Conservation (phyloP, 345 rosid species). For the Salix dunnii region DNA sequence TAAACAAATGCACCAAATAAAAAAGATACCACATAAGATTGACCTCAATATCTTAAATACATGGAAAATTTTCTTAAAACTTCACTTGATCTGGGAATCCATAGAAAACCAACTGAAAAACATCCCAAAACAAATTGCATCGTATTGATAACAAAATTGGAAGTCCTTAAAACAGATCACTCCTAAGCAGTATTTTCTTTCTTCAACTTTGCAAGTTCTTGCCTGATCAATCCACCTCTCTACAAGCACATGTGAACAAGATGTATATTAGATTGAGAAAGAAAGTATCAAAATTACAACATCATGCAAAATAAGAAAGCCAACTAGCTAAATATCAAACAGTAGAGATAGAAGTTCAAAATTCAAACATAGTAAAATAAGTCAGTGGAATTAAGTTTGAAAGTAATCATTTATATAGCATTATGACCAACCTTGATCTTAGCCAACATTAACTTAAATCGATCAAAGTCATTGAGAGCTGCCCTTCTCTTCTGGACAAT, state of each 20-base stretch:
- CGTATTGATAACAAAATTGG: conserved; percentile 11
- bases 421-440: conserved; percentile 64
- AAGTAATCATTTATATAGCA: not conserved
- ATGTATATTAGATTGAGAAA: not conserved
- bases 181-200: conserved; percentile 40
- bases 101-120: conserved; percentile 1
- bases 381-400: not conserved
- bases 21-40: not conserved
- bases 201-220: conserved; percentile 64
- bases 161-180: not conserved
- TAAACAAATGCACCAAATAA: not conserved
- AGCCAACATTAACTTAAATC: conserved; percentile 87
- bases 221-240: conserved; percentile 62
- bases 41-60: conserved; percentile 14
- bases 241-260: conserved; percentile 25
- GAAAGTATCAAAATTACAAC: not conserved
- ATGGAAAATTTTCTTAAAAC: conserved; percentile 2
- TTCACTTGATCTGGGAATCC: conserved; percentile 2
- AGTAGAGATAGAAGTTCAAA: not conserved
- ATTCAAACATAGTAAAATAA: not conserved
- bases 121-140: not conserved
- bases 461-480: conserved; percentile 68
- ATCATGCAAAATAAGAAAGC: not conserved
- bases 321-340: not conserved
- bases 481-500: conserved; percentile 79